These are phyloP conservation scores for Punctularia strigosozonata DNA, from an alignment of 768 basidiomycete genomes.

Conservation along the genomic window DNA sequence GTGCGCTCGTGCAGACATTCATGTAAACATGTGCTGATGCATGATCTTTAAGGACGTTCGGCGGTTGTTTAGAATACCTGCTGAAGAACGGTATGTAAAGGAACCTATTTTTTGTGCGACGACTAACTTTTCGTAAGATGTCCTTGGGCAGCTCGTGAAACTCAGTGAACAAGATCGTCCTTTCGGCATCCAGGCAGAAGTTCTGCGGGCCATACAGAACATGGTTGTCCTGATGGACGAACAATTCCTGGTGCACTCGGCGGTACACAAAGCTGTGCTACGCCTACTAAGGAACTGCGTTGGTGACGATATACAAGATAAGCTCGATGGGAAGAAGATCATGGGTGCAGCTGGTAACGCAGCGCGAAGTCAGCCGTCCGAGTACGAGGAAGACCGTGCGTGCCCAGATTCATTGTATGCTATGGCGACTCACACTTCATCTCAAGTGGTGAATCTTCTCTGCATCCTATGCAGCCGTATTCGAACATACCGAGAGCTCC, in stretches of 20 bases:
- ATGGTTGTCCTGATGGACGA: constrained; percentile 90
- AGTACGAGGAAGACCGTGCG: constrained; percentile 83
- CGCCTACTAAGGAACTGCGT: constrained; percentile 77
- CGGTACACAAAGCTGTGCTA: constrained; percentile 80
- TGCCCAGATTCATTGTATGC: constrained; percentile 5
- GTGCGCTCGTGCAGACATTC: no score
- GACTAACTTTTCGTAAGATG: constrained; percentile 34
- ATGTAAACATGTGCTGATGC: no score
- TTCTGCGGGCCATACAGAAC: constrained; percentile 76
- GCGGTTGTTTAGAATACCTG: constrained; percentile 83
- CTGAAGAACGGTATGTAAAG: constrained; percentile 63
- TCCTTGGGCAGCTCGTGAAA: constrained; percentile 73
- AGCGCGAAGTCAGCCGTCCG: constrained; percentile 61
- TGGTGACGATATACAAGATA: constrained; percentile 87
- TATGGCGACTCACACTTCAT: constrained; percentile 4
- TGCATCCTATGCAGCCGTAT: constrained; percentile 91
- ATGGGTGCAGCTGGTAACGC: constrained; percentile 80
- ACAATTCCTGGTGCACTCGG: constrained; percentile 86
- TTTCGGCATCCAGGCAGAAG: constrained; percentile 83
- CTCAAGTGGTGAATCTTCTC: constrained; percentile 76
- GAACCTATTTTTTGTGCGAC: background rate
- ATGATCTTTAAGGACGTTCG: constrained; percentile 64
- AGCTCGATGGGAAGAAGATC: constrained; percentile 64
- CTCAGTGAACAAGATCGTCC: constrained; percentile 81
- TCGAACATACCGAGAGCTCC: constrained; percentile 74